Evolutionary conservation across 371 early-diverging fungal genomes (phyloP).

Genomic region (Mucor sp.): DNA sequence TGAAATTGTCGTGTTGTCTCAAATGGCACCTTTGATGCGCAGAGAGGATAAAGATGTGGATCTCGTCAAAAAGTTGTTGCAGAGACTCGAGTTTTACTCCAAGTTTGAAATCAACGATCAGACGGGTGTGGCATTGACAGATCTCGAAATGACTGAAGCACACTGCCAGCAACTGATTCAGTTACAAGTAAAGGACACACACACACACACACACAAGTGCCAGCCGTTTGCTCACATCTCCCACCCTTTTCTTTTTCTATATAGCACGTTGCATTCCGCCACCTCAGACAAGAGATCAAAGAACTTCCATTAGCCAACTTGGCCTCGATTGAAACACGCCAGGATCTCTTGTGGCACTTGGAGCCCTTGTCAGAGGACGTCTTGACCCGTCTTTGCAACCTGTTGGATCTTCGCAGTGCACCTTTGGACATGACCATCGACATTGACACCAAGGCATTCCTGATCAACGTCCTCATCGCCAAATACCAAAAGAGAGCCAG

Average conservation of each 20-base stretch:
- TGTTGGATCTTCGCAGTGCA: constrained; percentile 59
- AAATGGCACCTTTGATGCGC: constrained; percentile 55
- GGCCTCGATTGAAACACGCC: constrained; percentile 61
- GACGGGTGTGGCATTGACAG: constrained; percentile 76
- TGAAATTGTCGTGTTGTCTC: constrained; percentile 67
- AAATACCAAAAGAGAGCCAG: constrained; percentile 65
- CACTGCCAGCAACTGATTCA: constrained; percentile 62
- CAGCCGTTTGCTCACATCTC: neutral
- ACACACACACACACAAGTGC: neutral
- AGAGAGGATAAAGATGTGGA: constrained; percentile 45
- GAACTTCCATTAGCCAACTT: constrained; percentile 78
- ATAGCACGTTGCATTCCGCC: constrained; percentile 63
- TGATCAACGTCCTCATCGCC: constrained; percentile 58
- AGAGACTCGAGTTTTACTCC: constrained; percentile 66
- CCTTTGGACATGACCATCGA: constrained; percentile 24
- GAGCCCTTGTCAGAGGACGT: constrained; percentile 48
- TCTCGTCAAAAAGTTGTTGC: constrained; percentile 64
- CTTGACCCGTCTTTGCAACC: constrained; percentile 56
- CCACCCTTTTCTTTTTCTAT: neutral
- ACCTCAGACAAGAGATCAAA: constrained; percentile 67
- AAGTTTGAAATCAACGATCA: constrained; percentile 84
- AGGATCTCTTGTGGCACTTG: constrained; percentile 61
- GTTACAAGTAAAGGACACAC: constrained; percentile 60
- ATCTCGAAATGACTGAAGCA: constrained; percentile 61
- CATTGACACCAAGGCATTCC: constrained; percentile 37